phyloP scores from a whole-genome alignment of 2,329 filamentous ascomycete genomes.

The Amesomyces nigricolor region DNA sequence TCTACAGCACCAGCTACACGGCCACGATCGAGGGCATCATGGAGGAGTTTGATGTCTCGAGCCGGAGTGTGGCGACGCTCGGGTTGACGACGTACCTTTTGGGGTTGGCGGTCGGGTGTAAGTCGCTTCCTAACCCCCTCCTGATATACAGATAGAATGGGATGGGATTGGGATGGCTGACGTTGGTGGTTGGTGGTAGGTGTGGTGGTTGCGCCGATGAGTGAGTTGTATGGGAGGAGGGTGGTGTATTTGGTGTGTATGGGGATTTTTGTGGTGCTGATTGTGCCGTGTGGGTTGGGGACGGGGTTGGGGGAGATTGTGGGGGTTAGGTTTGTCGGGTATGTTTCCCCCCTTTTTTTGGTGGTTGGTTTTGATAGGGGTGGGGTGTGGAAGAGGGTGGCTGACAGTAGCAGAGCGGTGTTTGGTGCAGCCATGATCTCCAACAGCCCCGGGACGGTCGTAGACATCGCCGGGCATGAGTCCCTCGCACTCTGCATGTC shows the following conservation, averaged over 20 bases:
- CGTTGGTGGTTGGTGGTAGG: too few relatives aligned
- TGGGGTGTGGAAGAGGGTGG: background rate
- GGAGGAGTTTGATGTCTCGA: conserved; percentile 52
- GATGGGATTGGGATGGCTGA: too few relatives aligned
- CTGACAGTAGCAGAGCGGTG: conserved; percentile 21
- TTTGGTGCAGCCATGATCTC: conserved; percentile 67
- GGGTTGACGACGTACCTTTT: conserved; percentile 70
- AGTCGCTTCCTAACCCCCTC: too few relatives aligned
- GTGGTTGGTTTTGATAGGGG: background rate
- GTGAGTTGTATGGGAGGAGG: conserved; percentile 59
- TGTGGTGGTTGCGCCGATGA: conserved; percentile 66
- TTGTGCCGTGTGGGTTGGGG: conserved; percentile 65
- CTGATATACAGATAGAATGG: too few relatives aligned
- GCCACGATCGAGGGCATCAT: conserved; percentile 62
- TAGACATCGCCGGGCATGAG: conserved; percentile 76
- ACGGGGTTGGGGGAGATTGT: conserved; percentile 59
- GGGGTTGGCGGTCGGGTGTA: conserved; percentile 64
- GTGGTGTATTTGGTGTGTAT: conserved; percentile 62
- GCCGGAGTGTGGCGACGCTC: conserved; percentile 55
- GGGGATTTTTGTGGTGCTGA: conserved; percentile 55
- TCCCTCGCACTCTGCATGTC: conserved; percentile 77
- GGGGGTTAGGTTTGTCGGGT: conserved; percentile 63
- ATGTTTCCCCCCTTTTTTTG: conserved; percentile 19
- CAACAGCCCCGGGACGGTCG: conserved; percentile 76
- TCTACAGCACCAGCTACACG: conserved; percentile 72